Evolutionary conservation across 257 asterid genomes (phyloP), one percentile per base, ranked within the genome.

Genomic region (Fraxinus excelsior): DNA sequence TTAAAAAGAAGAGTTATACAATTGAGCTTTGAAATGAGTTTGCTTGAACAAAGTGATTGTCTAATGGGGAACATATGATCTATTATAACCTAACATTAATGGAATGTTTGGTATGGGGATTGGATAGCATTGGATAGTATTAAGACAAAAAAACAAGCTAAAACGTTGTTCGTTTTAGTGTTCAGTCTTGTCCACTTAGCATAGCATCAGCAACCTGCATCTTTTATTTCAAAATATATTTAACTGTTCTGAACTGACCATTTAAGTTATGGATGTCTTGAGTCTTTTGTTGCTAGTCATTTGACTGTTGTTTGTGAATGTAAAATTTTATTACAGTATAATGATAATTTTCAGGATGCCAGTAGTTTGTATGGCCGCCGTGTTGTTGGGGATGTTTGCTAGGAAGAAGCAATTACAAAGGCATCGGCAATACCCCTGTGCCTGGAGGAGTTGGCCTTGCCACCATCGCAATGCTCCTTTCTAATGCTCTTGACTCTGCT

Each of bases 371-470:
- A 92, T 38, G 99, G 97, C 8, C 90, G 90, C 80, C 84, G 91
- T 21, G 84, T 93, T 0, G 97, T 92, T 78, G 99, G 99, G 38
- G 99, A 95, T 81, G 96, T 95, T 79, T 95, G 93, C 74, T 95
- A 84, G 23, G 99, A 93, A 79, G 98, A 95, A 87, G 99, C 93
- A 34, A 84, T 87, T 88, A 88, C 87, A 86, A 81, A 88, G 49
- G 99, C 99, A 68, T 95, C 97, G 6, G 98, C 99, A 26, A 86
- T 62, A 91, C 97, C 37, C 98, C 98, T 25, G 99, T 93, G 76
- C 98, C 99, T 4, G 97, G 97, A n/a, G 97, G 98, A 12, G 99
- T 95, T 58, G 99, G 98, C 75, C 99, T 98, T 2, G 90, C 93
- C 98, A 93, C 99, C 65, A 91, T 95, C 35, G 96, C 98, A 16